phyloP scores from a whole-genome alignment of 2,329 filamentous ascomycete genomes.

The Nothopassalora personata region DNA sequence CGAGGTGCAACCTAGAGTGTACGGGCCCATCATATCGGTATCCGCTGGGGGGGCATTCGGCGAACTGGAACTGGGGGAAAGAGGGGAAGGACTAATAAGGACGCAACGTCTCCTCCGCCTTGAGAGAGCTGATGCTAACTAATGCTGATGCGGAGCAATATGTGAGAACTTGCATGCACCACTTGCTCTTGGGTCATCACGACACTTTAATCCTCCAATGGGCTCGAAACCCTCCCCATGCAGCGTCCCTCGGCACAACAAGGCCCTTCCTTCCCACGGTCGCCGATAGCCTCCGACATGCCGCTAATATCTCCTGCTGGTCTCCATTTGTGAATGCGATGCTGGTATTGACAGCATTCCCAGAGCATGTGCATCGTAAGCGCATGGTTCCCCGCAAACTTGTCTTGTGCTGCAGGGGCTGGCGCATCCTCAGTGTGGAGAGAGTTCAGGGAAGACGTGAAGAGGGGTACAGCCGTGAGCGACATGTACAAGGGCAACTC shows the following conservation, averaged over 20 bases:
- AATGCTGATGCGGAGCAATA: too few relatives aligned
- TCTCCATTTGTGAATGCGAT: neutral
- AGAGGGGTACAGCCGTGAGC: neutral
- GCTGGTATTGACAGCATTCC: too few relatives aligned
- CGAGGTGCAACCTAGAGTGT: too few relatives aligned
- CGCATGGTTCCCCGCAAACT: slow-evolving; percentile 5
- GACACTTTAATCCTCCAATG: neutral
- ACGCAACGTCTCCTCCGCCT: too few relatives aligned
- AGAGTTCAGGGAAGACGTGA: slow-evolving; percentile 1
- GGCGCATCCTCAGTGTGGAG: slow-evolving; percentile 4
- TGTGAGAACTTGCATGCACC: too few relatives aligned
- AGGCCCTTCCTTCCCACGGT: neutral
- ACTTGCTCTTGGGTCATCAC: neutral
- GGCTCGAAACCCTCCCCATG: neutral
- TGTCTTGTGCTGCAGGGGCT: neutral
- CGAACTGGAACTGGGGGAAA: too few relatives aligned
- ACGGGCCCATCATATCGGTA: too few relatives aligned
- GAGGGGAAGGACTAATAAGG: too few relatives aligned
- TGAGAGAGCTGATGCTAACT: too few relatives aligned
- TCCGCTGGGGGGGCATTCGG: too few relatives aligned
- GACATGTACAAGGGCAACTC: slow-evolving; percentile 3
- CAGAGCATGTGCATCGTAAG: too few relatives aligned
- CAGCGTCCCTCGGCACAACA: neutral
- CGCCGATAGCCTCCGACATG: neutral
- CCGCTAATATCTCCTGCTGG: too few relatives aligned